These are phyloP conservation scores for Lathyrus sativus DNA, from an alignment of 306 rosid species.

Conservation along the genomic window DNA sequence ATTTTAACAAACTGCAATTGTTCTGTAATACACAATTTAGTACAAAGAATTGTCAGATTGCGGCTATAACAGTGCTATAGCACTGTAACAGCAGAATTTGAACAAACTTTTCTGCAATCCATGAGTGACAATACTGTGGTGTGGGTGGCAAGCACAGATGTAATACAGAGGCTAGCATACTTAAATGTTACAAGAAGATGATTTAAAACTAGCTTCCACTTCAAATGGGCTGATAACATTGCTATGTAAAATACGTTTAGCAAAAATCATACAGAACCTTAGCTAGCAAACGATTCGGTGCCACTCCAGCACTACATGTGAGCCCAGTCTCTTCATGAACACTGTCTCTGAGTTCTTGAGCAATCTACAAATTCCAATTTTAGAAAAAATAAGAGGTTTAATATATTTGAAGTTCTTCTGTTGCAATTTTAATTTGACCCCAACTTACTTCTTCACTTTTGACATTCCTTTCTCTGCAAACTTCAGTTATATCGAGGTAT, in stretches of 20 bases:
- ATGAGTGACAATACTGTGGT: no score
- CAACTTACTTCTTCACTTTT: slow-evolving; percentile 68
- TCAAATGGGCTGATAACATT: slow-evolving; percentile 11
- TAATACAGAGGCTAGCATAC: not conserved
- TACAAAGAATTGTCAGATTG: no score
- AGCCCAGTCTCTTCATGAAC: slow-evolving; percentile 87
- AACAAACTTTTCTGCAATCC: no score
- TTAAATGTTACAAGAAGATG: slow-evolving; percentile 12
- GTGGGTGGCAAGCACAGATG: not conserved
- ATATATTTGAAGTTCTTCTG: slow-evolving; percentile 12
- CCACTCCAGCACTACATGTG: slow-evolving; percentile 96
- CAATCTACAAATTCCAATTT: slow-evolving; percentile 57
- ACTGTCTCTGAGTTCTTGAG: slow-evolving; percentile 70
- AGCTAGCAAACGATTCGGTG: slow-evolving; percentile 87
- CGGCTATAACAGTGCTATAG: no score
- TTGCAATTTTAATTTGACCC: slow-evolving; percentile 23
- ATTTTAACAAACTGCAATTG: no score
- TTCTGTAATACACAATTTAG: no score
- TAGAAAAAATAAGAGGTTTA: slow-evolving; percentile 26
- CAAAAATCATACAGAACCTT: slow-evolving; percentile 56
- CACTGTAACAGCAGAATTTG: no score
- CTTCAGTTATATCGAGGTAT: slow-evolving; percentile 86
- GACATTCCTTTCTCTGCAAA: slow-evolving; percentile 68
- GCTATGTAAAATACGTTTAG: slow-evolving; percentile 22
- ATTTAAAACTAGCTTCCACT: slow-evolving; percentile 27